Evolutionary conservation across 441 rosid genomes (phyloP), one percentile per base, ranked within the genome.

Genomic region (Pelargonium citronellum): DNA sequence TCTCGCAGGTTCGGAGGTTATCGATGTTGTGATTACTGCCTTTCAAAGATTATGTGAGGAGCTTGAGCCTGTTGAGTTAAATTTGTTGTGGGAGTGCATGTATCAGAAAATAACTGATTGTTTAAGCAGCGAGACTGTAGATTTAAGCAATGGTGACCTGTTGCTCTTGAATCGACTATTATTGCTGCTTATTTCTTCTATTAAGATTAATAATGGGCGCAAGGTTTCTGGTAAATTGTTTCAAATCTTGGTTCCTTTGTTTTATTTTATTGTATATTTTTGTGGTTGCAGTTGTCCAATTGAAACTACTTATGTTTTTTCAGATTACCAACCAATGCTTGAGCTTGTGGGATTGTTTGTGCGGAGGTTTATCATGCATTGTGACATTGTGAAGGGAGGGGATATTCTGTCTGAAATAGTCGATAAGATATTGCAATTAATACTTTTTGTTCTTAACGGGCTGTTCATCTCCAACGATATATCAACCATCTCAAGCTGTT

Each of bases 281-380:
- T 66, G 30, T 69, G 39, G 13, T 62, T 49, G 19, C 13, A 27
- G 61, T 15, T 75, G 22, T 13, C 69, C 34, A 62, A 61, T 55
- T 64, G 55, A 58, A 71, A 64, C 68, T 71, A 51, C 41, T 74
- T 61, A 27, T 74, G 60, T 43, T 73, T 71, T 39, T 71, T 81
- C 88, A 92, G 99, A 92, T 85, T 83, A 82, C 83, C 80, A 73
- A 39, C 79, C 81, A 24, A 58, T 90, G 83, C 83, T 87, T 76
- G 77, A 83, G 72, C 83, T 75, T 53, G 83, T 82, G 79, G 82
- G 66, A 67, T 77, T 75, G 61, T 76, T 87, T 57, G 80, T 90
- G 72, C 71, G 70, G 67, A 81, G 71, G 62, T 79, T 91, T 74
- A 20, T 83, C 17, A 8, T 62, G 39, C 83, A 87, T 66, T 74